These are phyloP conservation scores for Pyrrhoderma noxium DNA, from an alignment of 1,284 basidiomycete species.

Conservation along the genomic window DNA sequence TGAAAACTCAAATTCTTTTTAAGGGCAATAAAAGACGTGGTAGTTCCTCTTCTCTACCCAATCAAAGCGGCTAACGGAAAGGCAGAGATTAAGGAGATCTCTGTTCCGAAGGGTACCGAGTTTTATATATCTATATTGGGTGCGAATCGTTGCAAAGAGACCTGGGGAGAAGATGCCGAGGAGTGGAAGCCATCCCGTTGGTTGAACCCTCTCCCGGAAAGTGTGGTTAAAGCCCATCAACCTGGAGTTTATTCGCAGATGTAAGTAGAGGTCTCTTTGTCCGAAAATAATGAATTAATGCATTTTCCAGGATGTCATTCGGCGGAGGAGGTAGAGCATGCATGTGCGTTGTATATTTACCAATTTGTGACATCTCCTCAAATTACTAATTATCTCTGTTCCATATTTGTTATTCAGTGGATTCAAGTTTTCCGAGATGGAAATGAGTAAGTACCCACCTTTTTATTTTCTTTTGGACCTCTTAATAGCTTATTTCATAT, in stretches of 20 bases:
- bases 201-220: slow-evolving; percentile 15
- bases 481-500: too few species aligned
- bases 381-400: too few species aligned
- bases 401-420: not conserved
- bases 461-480: too few species aligned
- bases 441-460: slow-evolving; percentile 14
- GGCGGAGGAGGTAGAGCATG: slow-evolving; percentile 17
- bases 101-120: slow-evolving; percentile 19
- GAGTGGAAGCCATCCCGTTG: slow-evolving; percentile 23
- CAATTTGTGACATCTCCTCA: not conserved
- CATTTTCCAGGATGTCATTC: slow-evolving; percentile 15
- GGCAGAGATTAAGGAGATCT: slow-evolving; percentile 13
- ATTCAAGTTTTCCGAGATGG: slow-evolving; percentile 14
- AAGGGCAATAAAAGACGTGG: slow-evolving; percentile 5
- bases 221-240: slow-evolving; percentile 12
- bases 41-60: slow-evolving; percentile 19
- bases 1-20: not conserved
- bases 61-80: slow-evolving; percentile 13
- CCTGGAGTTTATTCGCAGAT: slow-evolving; percentile 22
- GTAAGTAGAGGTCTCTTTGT: slow-evolving; percentile 15
- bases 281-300: not conserved
- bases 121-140: slow-evolving; percentile 19
- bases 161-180: slow-evolving; percentile 20
- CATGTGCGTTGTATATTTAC: slow-evolving; percentile 9
- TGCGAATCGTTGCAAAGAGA: slow-evolving; percentile 19